These are phyloP conservation scores for Gillenia trifoliata DNA, from an alignment of 306 rosid species.

Conservation along the genomic window DNA sequence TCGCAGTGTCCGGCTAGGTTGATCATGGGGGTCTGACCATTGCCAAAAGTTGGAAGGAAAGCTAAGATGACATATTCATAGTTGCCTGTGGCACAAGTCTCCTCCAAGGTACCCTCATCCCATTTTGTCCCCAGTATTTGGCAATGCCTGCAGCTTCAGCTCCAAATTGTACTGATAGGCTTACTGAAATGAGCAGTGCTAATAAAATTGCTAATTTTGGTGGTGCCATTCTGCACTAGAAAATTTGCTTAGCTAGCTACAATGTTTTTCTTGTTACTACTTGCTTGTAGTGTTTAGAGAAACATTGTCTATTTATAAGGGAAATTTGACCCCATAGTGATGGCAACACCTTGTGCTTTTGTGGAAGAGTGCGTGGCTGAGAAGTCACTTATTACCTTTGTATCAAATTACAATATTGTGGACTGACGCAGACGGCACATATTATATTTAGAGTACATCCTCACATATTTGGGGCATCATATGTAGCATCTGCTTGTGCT, in stretches of 20 bases:
- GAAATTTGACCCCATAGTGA: background rate
- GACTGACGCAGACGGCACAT: background rate
- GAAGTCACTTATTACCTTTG: background rate
- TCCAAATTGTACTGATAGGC: slow-evolving; percentile 4
- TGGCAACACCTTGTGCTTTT: background rate
- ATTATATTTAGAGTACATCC: background rate
- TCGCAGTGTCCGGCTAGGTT: slow-evolving; percentile 51
- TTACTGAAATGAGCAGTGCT: slow-evolving; percentile 16
- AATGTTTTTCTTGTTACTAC: background rate
- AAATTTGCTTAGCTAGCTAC: background rate
- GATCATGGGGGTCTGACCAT: slow-evolving; percentile 38
- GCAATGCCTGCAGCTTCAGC: slow-evolving; percentile 26
- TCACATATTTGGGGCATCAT: background rate
- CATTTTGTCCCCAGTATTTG: slow-evolving; percentile 56
- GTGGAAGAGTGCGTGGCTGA: background rate
- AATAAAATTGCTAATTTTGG: slow-evolving; percentile 6
- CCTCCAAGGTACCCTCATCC: slow-evolving; percentile 38
- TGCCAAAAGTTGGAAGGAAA: slow-evolving; percentile 45
- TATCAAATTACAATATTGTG: background rate
- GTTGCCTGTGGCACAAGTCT: slow-evolving; percentile 51
- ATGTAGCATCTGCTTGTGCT: background rate
- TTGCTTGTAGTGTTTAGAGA: slow-evolving; percentile 7
- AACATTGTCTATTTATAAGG: slow-evolving; percentile 11
- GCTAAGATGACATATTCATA: slow-evolving; percentile 39
- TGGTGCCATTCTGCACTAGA: slow-evolving; percentile 20